Base-by-base conservation (phyloP, 176 grass and related monocot species). In the Rhynchospora pubera region DNA sequence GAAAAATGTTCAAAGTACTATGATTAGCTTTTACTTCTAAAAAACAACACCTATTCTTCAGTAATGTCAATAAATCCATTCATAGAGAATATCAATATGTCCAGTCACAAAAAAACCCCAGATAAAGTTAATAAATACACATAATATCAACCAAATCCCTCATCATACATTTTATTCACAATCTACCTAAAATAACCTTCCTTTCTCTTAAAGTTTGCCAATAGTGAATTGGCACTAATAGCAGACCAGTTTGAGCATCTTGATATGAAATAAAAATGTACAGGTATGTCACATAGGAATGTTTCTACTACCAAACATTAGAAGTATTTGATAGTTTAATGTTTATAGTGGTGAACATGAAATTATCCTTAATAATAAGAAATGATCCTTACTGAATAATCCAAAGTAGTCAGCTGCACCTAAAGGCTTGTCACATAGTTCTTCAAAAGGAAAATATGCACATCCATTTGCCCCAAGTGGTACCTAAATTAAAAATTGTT, bases 391-490 rank as follows among this genome's bases (percentile, higher is more conserved):
- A 97, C 96, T 94, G 56, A 94, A 98, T 62, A 98, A 87, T 57
- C 92, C 96, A 69, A 93, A 98, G 79, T 98, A 98, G 81, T 98
- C 95, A 6, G 92, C 95, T 85, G 92, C 95, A 8, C 95, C 92
- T 73, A 98, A 86, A 87, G 92, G 96, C 78, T 79, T 94, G 68
- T 98, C 92, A 77, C 92, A 98, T 68, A 98, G 87, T 80, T 94
- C 90, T 89, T 98, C 92, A 83, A 95, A 93, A 5, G 16, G 84
- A 85, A 98, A 98, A 88, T 94, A 95, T 66, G 92, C 92, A 91
- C 92, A 95, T 43, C 92, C 89, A 93, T 95, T 93, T 79, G 89
- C 90, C 64, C 96, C 96, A 15, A 94, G 18, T 55, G 90, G 85
- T 28, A 94, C 90, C 96, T 98, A 50, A 45, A 42, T 30, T 46